Conservation (phyloP, 495 filamentous ascomycete genomes). For the Hamigera avellanea region DNA sequence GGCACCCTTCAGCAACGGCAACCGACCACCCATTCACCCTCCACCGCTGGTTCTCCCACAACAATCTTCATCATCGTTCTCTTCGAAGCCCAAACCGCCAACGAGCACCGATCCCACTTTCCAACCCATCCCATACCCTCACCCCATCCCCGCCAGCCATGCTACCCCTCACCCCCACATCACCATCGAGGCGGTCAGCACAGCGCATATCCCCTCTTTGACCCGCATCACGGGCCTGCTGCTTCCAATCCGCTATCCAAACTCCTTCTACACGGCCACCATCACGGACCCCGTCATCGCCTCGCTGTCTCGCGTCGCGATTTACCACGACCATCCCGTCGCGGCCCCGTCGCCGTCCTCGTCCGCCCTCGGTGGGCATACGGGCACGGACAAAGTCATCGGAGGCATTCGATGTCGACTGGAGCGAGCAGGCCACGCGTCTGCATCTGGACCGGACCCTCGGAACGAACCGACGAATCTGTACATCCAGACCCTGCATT, state of each 20-base stretch:
- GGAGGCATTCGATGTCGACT: constrained; percentile 78
- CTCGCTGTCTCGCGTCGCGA: constrained; percentile 66
- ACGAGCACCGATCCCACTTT: constrained; percentile 16
- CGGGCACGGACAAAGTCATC: constrained; percentile 47
- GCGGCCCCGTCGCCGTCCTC: constrained; percentile 21
- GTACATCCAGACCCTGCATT: constrained; percentile 79
- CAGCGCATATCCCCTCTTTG: constrained; percentile 57
- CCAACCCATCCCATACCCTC: constrained; percentile 21
- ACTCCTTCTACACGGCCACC: constrained; percentile 72
- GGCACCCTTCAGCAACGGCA: constrained; percentile 3
- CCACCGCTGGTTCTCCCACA: constrained; percentile 13
- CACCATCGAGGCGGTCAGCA: constrained; percentile 46
- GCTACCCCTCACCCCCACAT: constrained; percentile 28
- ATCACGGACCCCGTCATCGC: constrained; percentile 54
- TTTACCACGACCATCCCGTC: constrained; percentile 45
- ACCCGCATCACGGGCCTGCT: constrained; percentile 73
- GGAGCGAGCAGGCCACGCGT: constrained; percentile 30
- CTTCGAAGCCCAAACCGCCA: constrained; percentile 10
- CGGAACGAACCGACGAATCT: too few relatives aligned
- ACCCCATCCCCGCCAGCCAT: constrained; percentile 17
- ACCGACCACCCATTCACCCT: constrained; percentile 23
- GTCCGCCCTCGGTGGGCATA: neutral
- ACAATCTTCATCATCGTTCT: constrained; percentile 8
- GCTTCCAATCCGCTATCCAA: constrained; percentile 79
- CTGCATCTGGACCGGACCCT: constrained; percentile 11